phyloP scores from a whole-genome alignment of 225 moss, liverwort and hornwort genomes.

The Polytrichum commune region DNA sequence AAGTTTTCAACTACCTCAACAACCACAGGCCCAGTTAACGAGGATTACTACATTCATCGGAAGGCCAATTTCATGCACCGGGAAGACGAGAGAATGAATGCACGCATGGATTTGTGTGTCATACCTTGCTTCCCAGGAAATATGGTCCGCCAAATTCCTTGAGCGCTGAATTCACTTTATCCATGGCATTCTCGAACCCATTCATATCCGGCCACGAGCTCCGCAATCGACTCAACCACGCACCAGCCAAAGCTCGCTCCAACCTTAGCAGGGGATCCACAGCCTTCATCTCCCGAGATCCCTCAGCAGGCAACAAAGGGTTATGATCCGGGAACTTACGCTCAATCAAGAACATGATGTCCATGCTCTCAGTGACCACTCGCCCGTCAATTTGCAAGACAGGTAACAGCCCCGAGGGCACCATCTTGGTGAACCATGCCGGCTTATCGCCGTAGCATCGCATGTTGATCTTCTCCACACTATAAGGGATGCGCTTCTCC shows the following conservation, averaged over 20 bases:
- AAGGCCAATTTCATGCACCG: too few species aligned
- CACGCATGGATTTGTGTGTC: too few species aligned
- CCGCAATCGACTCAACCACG: slow-evolving; percentile 59
- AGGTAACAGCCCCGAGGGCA: slow-evolving; percentile 77
- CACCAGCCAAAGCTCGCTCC: slow-evolving; percentile 56
- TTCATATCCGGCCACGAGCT: slow-evolving; percentile 45
- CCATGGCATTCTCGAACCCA: slow-evolving; percentile 47
- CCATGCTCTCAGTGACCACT: slow-evolving; percentile 67
- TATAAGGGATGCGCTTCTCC: slow-evolving; percentile 74
- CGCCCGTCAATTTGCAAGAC: slow-evolving; percentile 62
- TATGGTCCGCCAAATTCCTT: slow-evolving; percentile 61
- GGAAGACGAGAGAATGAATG: too few species aligned
- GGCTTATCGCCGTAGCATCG: slow-evolving; percentile 88
- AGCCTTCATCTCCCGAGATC: slow-evolving; percentile 29
- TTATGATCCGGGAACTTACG: slow-evolving; percentile 55
- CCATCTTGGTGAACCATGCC: slow-evolving; percentile 72
- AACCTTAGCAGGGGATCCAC: slow-evolving; percentile 48
- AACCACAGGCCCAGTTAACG: too few species aligned
- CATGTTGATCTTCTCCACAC: slow-evolving; percentile 82
- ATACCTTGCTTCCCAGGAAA: slow-evolving; percentile 68
- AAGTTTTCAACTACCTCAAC: too few species aligned
- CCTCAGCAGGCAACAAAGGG: slow-evolving; percentile 56
- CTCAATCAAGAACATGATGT: slow-evolving; percentile 81
- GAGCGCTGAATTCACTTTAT: slow-evolving; percentile 56
- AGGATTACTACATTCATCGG: too few species aligned